Conservation (phyloP, 169 alveolate genomes). For the Gregarina niphandrodes region DNA sequence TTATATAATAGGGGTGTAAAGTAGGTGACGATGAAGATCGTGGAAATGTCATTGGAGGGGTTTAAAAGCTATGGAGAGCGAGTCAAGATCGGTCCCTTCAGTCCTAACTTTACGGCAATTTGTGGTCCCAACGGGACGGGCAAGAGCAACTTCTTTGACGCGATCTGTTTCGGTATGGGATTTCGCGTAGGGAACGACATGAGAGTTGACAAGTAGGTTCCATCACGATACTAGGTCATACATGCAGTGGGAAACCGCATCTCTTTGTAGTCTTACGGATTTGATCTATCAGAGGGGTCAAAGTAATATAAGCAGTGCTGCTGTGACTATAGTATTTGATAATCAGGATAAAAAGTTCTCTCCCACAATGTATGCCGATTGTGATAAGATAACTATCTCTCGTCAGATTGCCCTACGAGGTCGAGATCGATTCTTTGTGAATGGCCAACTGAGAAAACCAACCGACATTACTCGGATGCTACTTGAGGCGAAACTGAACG, state of each 20-base stretch:
- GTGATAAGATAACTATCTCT: constrained; percentile 14
- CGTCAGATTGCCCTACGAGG: constrained; percentile 61
- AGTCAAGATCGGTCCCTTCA: constrained; percentile 43
- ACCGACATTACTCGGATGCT: constrained; percentile 71
- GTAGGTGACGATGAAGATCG: constrained; percentile 76
- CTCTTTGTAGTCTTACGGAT: too few relatives aligned
- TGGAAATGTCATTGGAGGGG: constrained; percentile 75
- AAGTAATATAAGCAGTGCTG: too few relatives aligned
- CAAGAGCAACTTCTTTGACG: constrained; percentile 89
- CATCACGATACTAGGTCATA: too few relatives aligned
- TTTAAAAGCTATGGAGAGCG: constrained; percentile 60
- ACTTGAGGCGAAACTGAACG: constrained; percentile 75
- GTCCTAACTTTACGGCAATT: constrained; percentile 91
- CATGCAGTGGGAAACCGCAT: too few relatives aligned
- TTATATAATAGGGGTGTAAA: too few relatives aligned
- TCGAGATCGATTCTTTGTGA: constrained; percentile 69
- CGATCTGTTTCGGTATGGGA: constrained; percentile 87
- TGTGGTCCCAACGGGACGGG: constrained; percentile 97
- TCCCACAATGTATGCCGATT: constrained; percentile 41
- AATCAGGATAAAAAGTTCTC: constrained; percentile 45
- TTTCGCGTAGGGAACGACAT: too few relatives aligned
- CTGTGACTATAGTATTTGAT: constrained; percentile 77
- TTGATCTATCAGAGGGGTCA: too few relatives aligned
- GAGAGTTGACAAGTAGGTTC: too few relatives aligned
- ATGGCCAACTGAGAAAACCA: constrained; percentile 71